A percentile compares a stretch with the other conserved stretches of the same genome.
Conservation (phyloP, 1,139 yeast genomes). For the Zygosaccharomyces sapae region DNA sequence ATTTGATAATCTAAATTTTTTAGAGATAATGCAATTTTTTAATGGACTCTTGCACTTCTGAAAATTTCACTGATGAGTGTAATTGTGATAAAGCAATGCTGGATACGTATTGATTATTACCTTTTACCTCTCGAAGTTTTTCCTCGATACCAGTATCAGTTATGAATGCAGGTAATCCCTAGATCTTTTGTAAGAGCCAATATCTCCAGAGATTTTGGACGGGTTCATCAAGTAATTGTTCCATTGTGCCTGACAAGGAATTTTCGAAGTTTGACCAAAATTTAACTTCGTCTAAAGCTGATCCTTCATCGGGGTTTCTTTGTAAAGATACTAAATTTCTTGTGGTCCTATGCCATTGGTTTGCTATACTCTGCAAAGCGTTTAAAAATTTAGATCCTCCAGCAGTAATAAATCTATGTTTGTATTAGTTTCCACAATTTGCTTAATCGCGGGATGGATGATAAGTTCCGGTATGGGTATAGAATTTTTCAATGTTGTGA, state of each 20-base stretch:
- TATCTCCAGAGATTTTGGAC: slow-evolving; percentile 58
- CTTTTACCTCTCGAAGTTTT: slow-evolving; percentile 48
- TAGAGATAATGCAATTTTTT: slow-evolving; percentile 56
- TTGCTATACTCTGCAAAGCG: slow-evolving; percentile 60
- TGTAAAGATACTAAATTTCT: slow-evolving; percentile 54
- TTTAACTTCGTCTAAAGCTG: slow-evolving; percentile 64
- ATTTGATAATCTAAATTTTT: slow-evolving; percentile 55
- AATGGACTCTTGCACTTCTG: slow-evolving; percentile 46
- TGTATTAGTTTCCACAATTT: slow-evolving; percentile 40
- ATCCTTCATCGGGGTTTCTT: slow-evolving; percentile 53
- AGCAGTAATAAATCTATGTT: slow-evolving; percentile 37
- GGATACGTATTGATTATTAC: slow-evolving; percentile 58
- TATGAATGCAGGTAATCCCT: slow-evolving; percentile 69
- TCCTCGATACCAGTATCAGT: slow-evolving; percentile 69
- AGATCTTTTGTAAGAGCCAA: slow-evolving; percentile 67
- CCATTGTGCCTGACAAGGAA: slow-evolving; percentile 53
- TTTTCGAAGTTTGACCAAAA: slow-evolving; percentile 77
- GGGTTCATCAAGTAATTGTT: slow-evolving; percentile 54
- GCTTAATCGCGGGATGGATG: slow-evolving; percentile 52
- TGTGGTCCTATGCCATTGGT: slow-evolving; percentile 67
- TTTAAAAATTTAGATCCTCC: slow-evolving; percentile 58
- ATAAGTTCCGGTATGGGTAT: slow-evolving; percentile 65
- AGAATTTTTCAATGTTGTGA: slow-evolving; percentile 65
- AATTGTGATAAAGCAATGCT: slow-evolving; percentile 70
- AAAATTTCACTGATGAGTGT: slow-evolving; percentile 46